These are phyloP conservation scores for Anthracocystis setariae DNA, from an alignment of 1,284 basidiomycete species.

Conservation along the genomic window DNA sequence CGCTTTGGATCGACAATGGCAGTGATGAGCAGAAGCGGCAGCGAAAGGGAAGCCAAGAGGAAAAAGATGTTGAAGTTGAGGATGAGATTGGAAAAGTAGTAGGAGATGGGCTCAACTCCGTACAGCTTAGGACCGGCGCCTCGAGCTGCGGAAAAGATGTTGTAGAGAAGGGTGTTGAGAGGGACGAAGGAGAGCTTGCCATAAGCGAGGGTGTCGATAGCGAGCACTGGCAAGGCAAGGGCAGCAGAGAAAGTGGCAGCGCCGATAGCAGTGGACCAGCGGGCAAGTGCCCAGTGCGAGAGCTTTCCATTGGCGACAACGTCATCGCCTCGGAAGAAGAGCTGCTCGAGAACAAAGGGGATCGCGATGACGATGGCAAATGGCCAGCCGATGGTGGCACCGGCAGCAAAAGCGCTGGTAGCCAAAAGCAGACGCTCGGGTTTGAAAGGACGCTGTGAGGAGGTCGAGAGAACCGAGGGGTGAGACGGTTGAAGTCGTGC, in stretches of 20 bases:
- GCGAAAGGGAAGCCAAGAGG: conserved; percentile 74
- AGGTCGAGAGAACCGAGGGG: conserved; percentile 30
- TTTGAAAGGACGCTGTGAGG: conserved; percentile 40
- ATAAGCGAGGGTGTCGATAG: conserved; percentile 83
- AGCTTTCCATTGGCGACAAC: conserved; percentile 21
- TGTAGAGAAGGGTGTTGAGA: conserved; percentile 94
- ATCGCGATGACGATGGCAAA: conserved; percentile 85
- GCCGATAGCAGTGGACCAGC: conserved; percentile 75
- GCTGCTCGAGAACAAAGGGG: conserved; percentile 90
- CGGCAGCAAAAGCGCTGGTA: conserved; percentile 80
- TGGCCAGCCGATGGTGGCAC: conserved; percentile 94
- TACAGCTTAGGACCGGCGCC: conserved; percentile 87
- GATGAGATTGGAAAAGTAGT: conserved; percentile 71
- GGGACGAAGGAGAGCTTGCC: conserved; percentile 82
- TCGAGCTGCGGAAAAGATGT: conserved; percentile 76
- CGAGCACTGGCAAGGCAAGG: conserved; percentile 71
- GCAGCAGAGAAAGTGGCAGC: conserved; percentile 75
- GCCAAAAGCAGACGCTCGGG: conserved; percentile 70
- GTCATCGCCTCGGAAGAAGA: conserved; percentile 77
- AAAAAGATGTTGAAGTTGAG: conserved; percentile 92
- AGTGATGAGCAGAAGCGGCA: conserved; percentile 81
- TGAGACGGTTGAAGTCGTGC: conserved; percentile 65
- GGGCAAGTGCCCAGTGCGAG: conserved; percentile 50
- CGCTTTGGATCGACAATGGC: conserved; percentile 80
- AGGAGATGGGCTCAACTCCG: conserved; percentile 83